Percentiles rank a stretch among this genome's conserved stretches.
Evolutionary conservation across 495 filamentous ascomycete species (phyloP).

Genomic region (Achaetomiella virescens): DNA sequence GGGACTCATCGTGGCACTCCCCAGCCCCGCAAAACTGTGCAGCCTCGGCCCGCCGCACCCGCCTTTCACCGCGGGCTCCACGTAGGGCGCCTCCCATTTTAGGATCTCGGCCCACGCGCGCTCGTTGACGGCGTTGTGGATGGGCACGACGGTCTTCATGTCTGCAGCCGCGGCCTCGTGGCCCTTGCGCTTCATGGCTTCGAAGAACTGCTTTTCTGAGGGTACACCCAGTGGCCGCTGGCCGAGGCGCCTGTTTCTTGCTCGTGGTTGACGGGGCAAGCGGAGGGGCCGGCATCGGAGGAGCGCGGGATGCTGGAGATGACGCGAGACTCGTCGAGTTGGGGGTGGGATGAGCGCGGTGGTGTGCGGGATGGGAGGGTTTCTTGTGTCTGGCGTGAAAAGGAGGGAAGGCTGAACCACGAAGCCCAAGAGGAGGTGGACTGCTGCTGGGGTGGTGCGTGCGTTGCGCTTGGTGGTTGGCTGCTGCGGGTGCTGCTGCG

Average conservation of each 20-base stretch:
- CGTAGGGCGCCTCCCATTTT: constrained; percentile 69
- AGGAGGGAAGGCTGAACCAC: constrained; percentile 22
- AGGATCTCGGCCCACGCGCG: constrained; percentile 79
- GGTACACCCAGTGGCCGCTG: constrained; percentile 90
- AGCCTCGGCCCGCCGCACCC: constrained; percentile 78
- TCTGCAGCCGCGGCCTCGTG: constrained; percentile 53
- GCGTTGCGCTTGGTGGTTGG: constrained; percentile 2
- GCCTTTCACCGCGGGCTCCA: constrained; percentile 23
- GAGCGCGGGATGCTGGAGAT: constrained; percentile 77
- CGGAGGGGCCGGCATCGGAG: constrained; percentile 38
- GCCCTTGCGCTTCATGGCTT: constrained; percentile 83
- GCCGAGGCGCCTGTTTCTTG: constrained; percentile 64
- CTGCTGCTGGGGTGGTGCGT: not conserved
- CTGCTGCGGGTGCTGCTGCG: constrained; percentile 14
- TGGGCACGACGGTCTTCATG: constrained; percentile 87
- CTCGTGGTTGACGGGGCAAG: constrained; percentile 61
- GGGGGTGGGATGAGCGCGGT: constrained; percentile 27
- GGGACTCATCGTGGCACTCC: constrained; percentile 62
- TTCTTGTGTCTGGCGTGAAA: constrained; percentile 21
- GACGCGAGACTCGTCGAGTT: constrained; percentile 57
- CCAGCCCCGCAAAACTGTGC: constrained; percentile 74
- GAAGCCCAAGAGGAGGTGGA: constrained; percentile 22
- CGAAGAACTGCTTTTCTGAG: constrained; percentile 91
- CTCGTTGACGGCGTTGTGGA: constrained; percentile 97
- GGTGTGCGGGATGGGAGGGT: constrained; percentile 20